Evolutionary conservation across 2,329 filamentous ascomycete species (phyloP), one percentile per base, ranked within the genome.

Genomic region (Trichoderma aggressivum): DNA sequence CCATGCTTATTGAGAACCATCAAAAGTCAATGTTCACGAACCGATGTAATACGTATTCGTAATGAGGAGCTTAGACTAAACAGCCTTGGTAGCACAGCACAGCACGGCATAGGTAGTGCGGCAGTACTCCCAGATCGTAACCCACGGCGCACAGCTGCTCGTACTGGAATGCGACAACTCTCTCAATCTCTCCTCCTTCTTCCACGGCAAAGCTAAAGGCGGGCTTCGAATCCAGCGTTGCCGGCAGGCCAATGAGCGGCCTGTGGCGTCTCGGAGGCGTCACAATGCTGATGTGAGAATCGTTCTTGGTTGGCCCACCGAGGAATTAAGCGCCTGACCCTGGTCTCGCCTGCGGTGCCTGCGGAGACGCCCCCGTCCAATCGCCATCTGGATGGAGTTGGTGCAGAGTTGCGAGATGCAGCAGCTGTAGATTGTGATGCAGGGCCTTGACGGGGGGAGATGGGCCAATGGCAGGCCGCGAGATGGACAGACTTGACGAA

Each of bases 301-400:
- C 63, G 61, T 14, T 43, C n/a, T 26, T 68, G 70, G 70, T 71
- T 71, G 70, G 63, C 39, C 61, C 26, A 58, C 26, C 10, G 55
- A 26, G 36, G 32, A 68, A 47, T 62, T 71, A 71, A 71, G 70
- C 70, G 70, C 70, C 70, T 64, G 47, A 68, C 64, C 70, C 70
- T 71, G 69, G 69, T 61, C 56, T 61, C 56, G 66, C 56, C 26
- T 53, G 66, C n/a, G 55, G 56, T 60, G 39, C 30, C 39, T 61
- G 66, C 65, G 65, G 65, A 60, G 55, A 56, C 36, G 50, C 53
- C 39, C 24, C 8, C 26, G 32, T 16, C 66, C 66, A 69, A 61
- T 69, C 56, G 66, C 66, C 36, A 32, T 30, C 56, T 36, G 56
- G 8, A 53, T 69, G 28, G 55, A 26, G 66, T 56, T 14, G 18